These are phyloP conservation scores for Corrigiola litoralis DNA, from an alignment of 179 eudicot genomes.

Conservation along the genomic window DNA sequence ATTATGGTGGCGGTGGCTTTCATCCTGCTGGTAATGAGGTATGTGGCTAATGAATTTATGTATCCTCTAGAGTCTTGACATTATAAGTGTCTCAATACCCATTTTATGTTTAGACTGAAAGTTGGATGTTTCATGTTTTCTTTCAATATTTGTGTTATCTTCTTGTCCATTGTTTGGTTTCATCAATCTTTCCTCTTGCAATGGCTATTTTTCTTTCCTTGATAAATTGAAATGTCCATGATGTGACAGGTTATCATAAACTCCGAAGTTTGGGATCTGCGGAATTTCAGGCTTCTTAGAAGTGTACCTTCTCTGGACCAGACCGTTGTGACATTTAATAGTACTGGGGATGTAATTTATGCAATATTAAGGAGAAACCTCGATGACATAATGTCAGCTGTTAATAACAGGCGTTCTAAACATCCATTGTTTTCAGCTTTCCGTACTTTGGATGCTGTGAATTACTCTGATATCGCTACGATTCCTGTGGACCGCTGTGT, in stretches of 20 bases:
- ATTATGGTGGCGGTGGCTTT: constrained; percentile 97
- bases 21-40: constrained; percentile 99
- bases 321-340: constrained; percentile 71
- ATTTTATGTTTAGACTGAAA: not conserved
- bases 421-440: constrained; percentile 81
- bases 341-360: constrained; percentile 80
- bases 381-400: constrained; percentile 66
- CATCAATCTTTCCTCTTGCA: constrained; percentile 1
- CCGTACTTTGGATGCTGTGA: constrained; percentile 87
- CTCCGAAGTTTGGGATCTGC: constrained; percentile 95
- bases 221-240: not conserved
- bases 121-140: not conserved
- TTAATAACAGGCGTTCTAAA: constrained; percentile 67
- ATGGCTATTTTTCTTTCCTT: not conserved
- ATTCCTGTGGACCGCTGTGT: constrained; percentile 84
- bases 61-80: not conserved
- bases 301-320: constrained; percentile 90
- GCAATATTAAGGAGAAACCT: constrained; percentile 80
- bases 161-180: too few relatives aligned
- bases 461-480: constrained; percentile 85
- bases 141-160: not conserved
- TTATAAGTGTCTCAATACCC: not conserved
- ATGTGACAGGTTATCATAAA: constrained; percentile 77
- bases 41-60: constrained; percentile 11
- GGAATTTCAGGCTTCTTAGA: constrained; percentile 77